Evolutionary conservation across 495 filamentous ascomycete genomes (phyloP).

Genomic region (Neurospora sp.): DNA sequence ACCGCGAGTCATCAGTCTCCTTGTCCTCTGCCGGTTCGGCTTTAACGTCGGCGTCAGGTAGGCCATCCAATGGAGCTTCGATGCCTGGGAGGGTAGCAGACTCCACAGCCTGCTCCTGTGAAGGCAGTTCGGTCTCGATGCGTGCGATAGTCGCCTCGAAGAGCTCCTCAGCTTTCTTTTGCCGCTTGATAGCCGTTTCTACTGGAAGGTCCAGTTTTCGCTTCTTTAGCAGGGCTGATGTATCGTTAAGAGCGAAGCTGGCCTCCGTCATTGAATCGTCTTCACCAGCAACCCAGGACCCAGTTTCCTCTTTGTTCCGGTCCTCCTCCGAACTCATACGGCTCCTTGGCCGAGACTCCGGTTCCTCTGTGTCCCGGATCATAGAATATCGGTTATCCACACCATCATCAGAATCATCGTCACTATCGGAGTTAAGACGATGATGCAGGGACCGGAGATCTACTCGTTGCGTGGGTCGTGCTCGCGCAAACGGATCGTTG

Average conservation of each 20-base stretch:
- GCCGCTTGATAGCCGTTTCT: slow-evolving; percentile 54
- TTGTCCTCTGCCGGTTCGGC: slow-evolving; percentile 24
- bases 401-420: slow-evolving; percentile 46
- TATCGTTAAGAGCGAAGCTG: slow-evolving; percentile 38
- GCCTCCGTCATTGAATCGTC: slow-evolving; percentile 49
- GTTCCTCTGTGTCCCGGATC: slow-evolving; percentile 66
- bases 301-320: slow-evolving; percentile 52
- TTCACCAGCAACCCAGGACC: slow-evolving; percentile 31
- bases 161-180: slow-evolving; percentile 66
- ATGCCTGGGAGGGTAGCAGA: slow-evolving; percentile 27
- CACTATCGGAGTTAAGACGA: slow-evolving; percentile 44
- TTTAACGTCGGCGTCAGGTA: not conserved
- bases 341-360: slow-evolving; percentile 71
- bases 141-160: slow-evolving; percentile 51
- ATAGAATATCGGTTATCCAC: slow-evolving; percentile 40
- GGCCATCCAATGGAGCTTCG: not conserved
- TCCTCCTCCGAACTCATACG: slow-evolving; percentile 62
- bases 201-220: slow-evolving; percentile 56
- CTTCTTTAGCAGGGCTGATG: slow-evolving; percentile 44
- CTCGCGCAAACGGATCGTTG: slow-evolving; percentile 67
- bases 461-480: slow-evolving; percentile 38
- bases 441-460: slow-evolving; percentile 44
- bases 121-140: slow-evolving; percentile 38
- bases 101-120: slow-evolving; percentile 23
- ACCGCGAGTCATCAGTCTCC: slow-evolving; percentile 31